Evolutionary conservation across 179 eudicot genomes (phyloP).

Genomic region (Carnegiea gigantea): DNA sequence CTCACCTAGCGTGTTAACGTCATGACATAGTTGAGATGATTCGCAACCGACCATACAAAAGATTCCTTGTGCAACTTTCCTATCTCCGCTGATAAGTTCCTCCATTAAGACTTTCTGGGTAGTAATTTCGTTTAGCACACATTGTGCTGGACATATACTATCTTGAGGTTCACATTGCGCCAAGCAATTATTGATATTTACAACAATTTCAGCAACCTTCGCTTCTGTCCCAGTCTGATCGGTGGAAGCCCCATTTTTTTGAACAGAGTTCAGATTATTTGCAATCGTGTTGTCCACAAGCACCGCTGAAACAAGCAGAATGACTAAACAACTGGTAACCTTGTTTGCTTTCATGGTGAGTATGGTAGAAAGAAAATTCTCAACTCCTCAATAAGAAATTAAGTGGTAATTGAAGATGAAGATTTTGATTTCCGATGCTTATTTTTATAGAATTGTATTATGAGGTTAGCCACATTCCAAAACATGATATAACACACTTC

Average conservation of each 20-base stretch:
- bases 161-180: background rate
- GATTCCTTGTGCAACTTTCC: background rate
- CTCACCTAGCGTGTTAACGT: background rate
- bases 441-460: background rate
- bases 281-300: background rate
- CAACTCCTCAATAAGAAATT: no score
- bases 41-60: slow-evolving; percentile 2
- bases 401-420: background rate
- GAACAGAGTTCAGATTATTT: background rate
- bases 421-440: background rate
- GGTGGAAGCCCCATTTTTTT: background rate
- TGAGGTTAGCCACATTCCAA: background rate
- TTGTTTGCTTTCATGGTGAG: background rate
- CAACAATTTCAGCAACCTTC: background rate
- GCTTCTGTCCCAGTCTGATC: no score
- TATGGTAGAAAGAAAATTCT: no score
- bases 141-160: background rate
- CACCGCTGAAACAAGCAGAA: background rate
- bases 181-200: background rate
- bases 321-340: background rate
- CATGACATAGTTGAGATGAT: background rate
- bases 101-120: background rate
- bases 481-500: background rate
- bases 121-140: background rate
- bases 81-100: background rate